phyloP scores from a whole-genome alignment of 2,329 filamentous ascomycete species.

The Phialophora tarda region DNA sequence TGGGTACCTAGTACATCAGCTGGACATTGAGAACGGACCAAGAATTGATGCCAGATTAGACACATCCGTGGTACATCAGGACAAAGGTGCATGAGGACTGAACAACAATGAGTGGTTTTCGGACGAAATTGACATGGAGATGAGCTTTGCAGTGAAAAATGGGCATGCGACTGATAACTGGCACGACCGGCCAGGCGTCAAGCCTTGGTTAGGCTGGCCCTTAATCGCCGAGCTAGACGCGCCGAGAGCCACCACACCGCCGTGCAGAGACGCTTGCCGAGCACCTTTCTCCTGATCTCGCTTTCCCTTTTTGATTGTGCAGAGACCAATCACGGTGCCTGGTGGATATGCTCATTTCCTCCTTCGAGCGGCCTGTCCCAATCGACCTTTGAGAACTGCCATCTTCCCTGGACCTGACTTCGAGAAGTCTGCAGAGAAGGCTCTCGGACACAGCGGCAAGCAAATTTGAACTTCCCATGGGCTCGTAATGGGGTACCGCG shows the following conservation, averaged over 20 bases:
- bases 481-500: background rate
- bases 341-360: background rate
- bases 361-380: too few species aligned
- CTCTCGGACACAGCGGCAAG: background rate
- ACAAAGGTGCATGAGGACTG: background rate
- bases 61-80: background rate
- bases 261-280: constrained; percentile 1
- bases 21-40: background rate
- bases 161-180: constrained; percentile 6
- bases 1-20: too few species aligned
- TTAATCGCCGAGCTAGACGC: constrained; percentile 9
- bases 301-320: constrained; percentile 4
- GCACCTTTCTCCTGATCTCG: constrained; percentile 8
- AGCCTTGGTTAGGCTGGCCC: background rate
- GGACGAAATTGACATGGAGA: constrained; percentile 10
- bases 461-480: background rate
- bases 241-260: constrained; percentile 5
- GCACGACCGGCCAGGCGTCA: background rate
- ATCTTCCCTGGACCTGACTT: background rate
- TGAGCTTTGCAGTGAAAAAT: constrained; percentile 4
- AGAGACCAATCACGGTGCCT: background rate
- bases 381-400: background rate
- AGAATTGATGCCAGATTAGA: background rate
- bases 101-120: constrained; percentile 4
- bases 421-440: constrained; percentile 2